phyloP scores from a whole-genome alignment of 2,329 filamentous ascomycete genomes.

The Colletotrichum nymphaeae region DNA sequence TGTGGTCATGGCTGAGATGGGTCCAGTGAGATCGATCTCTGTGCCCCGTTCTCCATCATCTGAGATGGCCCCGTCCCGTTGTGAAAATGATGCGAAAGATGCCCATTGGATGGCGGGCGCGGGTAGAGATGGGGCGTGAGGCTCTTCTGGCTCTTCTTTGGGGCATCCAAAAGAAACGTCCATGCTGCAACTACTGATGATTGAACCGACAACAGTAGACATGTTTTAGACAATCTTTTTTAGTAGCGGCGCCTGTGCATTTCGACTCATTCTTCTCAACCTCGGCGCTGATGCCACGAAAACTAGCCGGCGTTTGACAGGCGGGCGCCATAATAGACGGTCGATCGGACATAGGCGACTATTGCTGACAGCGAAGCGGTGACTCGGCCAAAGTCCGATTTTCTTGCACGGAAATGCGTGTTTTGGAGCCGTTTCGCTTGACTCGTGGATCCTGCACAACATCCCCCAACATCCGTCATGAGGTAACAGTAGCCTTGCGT shows the following conservation, averaged over 20 bases:
- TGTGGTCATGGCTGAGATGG: conserved; percentile 29
- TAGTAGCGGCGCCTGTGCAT: conserved; percentile 2
- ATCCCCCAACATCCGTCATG: conserved; percentile 37
- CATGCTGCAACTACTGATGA: conserved; percentile 1
- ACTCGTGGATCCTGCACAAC: conserved; percentile 50
- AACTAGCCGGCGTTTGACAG: conserved; percentile 9
- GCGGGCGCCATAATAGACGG: conserved; percentile 2
- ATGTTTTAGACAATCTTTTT: conserved; percentile 6
- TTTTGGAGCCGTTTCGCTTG: conserved; percentile 43
- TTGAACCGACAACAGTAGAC: conserved; percentile 11
- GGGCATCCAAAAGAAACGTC: conserved; percentile 24
- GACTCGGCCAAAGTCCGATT: conserved; percentile 34
- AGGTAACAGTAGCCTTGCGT: not conserved
- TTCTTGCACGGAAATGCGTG: conserved; percentile 17
- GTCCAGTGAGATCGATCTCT: conserved; percentile 34
- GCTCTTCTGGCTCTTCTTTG: conserved; percentile 27
- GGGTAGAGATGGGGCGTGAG: conserved; percentile 35
- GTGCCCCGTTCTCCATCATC: conserved; percentile 33
- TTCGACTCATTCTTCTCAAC: not conserved
- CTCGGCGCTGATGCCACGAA: not conserved
- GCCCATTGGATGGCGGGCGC: conserved; percentile 29
- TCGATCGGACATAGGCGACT: conserved; percentile 19
- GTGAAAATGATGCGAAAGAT: conserved; percentile 14
- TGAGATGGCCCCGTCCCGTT: conserved; percentile 34
- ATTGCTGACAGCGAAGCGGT: conserved; percentile 19